Conservation (phyloP, 2,329 filamentous ascomycete genomes). For the Chrysoporthe puriensis region DNA sequence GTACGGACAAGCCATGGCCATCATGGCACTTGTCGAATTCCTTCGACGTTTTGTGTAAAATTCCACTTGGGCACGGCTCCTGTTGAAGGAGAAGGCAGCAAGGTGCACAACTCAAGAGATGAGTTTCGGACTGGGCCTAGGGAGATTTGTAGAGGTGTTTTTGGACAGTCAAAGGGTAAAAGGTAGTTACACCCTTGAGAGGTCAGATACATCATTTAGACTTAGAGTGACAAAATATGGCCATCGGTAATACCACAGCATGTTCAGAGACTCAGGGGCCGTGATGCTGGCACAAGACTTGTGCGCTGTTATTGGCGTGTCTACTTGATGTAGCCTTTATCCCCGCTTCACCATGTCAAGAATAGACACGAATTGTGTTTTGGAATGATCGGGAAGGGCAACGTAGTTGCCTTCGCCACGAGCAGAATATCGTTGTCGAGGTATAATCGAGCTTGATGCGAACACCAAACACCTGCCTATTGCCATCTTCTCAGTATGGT, state of each 20-base stretch:
- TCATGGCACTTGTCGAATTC: constrained; percentile 79
- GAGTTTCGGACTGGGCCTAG: too few relatives aligned
- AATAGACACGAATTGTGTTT: too few relatives aligned
- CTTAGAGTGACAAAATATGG: neutral
- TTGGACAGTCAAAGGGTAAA: neutral
- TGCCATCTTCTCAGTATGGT: neutral
- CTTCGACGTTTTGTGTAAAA: constrained; percentile 57
- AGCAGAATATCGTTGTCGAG: neutral
- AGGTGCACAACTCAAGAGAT: neutral
- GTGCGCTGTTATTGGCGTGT: too few relatives aligned
- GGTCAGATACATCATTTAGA: neutral
- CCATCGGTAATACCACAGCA: too few relatives aligned
- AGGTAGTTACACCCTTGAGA: neutral
- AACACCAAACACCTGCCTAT: neutral
- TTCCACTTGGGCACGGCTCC: neutral
- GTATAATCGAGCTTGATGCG: neutral
- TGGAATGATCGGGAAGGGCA: neutral
- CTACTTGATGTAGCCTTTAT: too few relatives aligned
- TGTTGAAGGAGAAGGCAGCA: too few relatives aligned
- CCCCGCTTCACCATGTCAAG: neutral
- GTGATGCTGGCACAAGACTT: too few relatives aligned
- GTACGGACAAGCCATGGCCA: constrained; percentile 83
- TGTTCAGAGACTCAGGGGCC: too few relatives aligned
- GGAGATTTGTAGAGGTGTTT: neutral
- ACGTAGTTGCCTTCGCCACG: neutral